A percentile compares a stretch with the other conserved stretches of the same genome.
These are phyloP conservation scores for Cucurbita maxima DNA, from an alignment of 306 rosid species.

Conservation along the genomic window DNA sequence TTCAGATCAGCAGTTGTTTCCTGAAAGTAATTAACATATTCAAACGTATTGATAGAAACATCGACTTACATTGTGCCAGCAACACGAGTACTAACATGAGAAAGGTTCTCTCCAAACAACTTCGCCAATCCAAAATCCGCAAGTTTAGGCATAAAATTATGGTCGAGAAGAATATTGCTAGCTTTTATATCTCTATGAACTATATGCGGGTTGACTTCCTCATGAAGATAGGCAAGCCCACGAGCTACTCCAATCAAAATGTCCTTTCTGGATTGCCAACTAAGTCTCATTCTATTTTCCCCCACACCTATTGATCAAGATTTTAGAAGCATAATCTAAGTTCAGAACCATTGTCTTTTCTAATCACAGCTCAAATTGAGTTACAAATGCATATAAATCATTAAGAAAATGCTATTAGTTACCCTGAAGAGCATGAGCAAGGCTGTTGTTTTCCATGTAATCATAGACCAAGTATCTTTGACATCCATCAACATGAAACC, in stretches of 20 bases:
- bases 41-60: constrained; percentile 1
- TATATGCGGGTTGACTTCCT: constrained; percentile 51
- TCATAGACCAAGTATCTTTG: constrained; percentile 68
- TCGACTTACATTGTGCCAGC: constrained; percentile 88
- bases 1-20: constrained; percentile 13
- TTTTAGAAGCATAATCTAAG: background rate
- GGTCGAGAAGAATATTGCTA: constrained; percentile 73
- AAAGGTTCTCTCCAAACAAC: constrained; percentile 39
- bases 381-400: background rate
- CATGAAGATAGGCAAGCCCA: constrained; percentile 65
- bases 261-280: constrained; percentile 46
- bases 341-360: background rate
- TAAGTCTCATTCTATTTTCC: constrained; percentile 42
- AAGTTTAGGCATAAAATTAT: constrained; percentile 43
- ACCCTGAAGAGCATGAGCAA: constrained; percentile 49
- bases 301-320: constrained; percentile 31
- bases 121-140: constrained; percentile 80
- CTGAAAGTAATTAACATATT: background rate
- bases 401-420: background rate
- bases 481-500: constrained; percentile 75
- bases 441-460: constrained; percentile 84
- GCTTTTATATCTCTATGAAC: constrained; percentile 85
- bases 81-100: constrained; percentile 74
- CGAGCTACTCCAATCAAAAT: constrained; percentile 62
- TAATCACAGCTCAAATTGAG: background rate